phyloP scores from a whole-genome alignment of 2,329 filamentous ascomycete species.

The Colletotrichum tropicicola region DNA sequence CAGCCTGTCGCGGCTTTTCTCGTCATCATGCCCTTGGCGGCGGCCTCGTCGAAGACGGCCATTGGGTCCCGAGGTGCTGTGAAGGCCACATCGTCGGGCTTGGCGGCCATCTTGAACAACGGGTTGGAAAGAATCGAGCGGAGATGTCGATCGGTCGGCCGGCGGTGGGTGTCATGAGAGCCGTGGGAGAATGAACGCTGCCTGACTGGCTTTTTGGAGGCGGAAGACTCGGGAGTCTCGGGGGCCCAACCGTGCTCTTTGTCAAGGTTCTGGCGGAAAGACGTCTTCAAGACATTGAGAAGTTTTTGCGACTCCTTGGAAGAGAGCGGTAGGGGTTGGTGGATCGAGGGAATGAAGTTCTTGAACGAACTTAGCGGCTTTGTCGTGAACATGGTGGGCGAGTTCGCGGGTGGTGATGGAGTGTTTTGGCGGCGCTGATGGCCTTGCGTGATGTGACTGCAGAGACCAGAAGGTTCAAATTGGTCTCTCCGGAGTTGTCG shows the following conservation, averaged over 20 bases:
- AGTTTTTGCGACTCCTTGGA: constrained; percentile 62
- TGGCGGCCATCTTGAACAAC: constrained; percentile 54
- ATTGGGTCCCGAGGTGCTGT: constrained; percentile 51
- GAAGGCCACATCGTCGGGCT: constrained; percentile 22
- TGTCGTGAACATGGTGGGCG: constrained; percentile 43
- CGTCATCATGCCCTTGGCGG: constrained; percentile 65
- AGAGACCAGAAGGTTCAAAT: no score
- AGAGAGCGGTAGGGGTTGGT: constrained; percentile 62
- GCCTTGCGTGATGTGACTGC: no score
- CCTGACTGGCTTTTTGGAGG: constrained; percentile 10
- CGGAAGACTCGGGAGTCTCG: constrained; percentile 36
- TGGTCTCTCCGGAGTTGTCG: neutral
- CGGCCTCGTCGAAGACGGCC: constrained; percentile 65
- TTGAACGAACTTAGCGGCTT: constrained; percentile 48
- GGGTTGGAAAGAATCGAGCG: constrained; percentile 66
- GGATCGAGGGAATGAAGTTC: constrained; percentile 53
- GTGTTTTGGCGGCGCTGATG: no score
- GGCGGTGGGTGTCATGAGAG: constrained; percentile 34
- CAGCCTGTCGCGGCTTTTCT: constrained; percentile 62
- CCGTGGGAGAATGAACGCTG: constrained; percentile 16
- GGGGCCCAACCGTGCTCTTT: constrained; percentile 60
- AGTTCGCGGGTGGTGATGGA: no score
- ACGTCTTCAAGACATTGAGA: constrained; percentile 63
- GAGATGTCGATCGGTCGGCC: constrained; percentile 60
- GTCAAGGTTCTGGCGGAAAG: constrained; percentile 67